Evolutionary conservation across 139 green algal genomes (phyloP).

Genomic region (Coccomyxa sp.): DNA sequence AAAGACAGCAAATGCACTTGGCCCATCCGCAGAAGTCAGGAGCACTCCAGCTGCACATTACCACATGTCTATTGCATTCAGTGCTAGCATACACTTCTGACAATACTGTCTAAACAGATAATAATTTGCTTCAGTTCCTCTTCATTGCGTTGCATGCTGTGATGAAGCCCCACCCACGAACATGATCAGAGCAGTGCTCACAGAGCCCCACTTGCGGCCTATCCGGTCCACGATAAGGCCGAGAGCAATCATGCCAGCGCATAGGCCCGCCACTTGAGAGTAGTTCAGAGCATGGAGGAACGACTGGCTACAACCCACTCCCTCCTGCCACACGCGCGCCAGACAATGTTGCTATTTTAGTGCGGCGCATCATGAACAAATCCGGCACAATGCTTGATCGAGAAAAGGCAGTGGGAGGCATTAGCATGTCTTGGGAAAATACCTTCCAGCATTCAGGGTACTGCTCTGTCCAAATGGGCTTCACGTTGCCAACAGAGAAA

Average conservation of each 20-base stretch:
- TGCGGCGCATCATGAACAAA: neutral
- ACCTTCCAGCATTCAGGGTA: conserved; percentile 29
- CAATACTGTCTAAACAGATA: too few species aligned
- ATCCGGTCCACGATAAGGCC: conserved; percentile 52
- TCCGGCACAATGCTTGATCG: neutral
- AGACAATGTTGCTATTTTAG: neutral
- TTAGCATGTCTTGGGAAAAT: neutral
- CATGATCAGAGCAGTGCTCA: conserved; percentile 57
- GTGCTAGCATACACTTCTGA: too few species aligned
- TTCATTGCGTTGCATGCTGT: too few species aligned
- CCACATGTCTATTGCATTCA: neutral
- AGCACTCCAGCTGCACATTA: conserved; percentile 12
- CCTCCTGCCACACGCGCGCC: neutral
- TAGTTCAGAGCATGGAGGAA: conserved; percentile 12
- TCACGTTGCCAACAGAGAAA: conserved; percentile 46
- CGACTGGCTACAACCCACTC: neutral
- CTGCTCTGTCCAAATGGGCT: conserved; percentile 17
- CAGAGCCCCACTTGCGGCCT: conserved; percentile 57
- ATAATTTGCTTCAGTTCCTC: too few species aligned
- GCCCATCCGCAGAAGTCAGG: conserved; percentile 10
- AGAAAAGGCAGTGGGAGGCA: neutral
- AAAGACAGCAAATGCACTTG: conserved; percentile 2
- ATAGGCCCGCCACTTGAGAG: conserved; percentile 42
- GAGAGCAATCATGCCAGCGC: conserved; percentile 38
- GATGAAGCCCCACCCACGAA: conserved; percentile 26